These are phyloP conservation scores for Trametes pubescens DNA, from an alignment of 1,284 basidiomycete species.

Conservation along the genomic window DNA sequence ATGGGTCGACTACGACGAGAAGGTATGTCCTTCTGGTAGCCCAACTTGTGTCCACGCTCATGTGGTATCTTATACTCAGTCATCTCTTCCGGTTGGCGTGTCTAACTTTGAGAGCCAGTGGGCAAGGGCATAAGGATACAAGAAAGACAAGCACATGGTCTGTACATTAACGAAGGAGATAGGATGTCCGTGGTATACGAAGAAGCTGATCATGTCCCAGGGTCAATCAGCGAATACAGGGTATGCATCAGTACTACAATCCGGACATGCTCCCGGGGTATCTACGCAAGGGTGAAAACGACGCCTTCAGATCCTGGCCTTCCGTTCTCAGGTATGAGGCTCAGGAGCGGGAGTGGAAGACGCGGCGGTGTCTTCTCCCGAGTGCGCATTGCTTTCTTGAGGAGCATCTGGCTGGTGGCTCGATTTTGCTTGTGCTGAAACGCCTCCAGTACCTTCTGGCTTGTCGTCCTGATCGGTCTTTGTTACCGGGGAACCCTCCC, in stretches of 20 bases:
- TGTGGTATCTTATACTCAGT: constrained; percentile 49
- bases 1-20: constrained; percentile 87
- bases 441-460: neutral
- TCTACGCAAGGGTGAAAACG: no score
- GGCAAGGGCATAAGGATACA: constrained; percentile 62
- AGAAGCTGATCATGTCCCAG: neutral
- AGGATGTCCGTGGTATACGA: neutral
- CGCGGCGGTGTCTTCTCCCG: no score
- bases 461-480: neutral
- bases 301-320: no score
- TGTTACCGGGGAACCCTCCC: neutral
- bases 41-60: neutral
- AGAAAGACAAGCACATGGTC: neutral
- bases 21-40: constrained; percentile 52
- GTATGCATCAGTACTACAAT: neutral
- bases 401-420: neutral
- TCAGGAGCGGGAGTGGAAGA: no score
- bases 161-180: constrained; percentile 16
- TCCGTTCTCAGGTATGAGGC: no score
- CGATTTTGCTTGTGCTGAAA: neutral
- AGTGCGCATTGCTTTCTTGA: no score
- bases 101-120: constrained; percentile 69
- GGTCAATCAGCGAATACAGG: neutral
- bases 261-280: no score
- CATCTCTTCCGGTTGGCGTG: constrained; percentile 68